These are phyloP conservation scores for Fusarium staphyleae DNA, from an alignment of 2,329 filamentous ascomycete genomes.

Conservation along the genomic window DNA sequence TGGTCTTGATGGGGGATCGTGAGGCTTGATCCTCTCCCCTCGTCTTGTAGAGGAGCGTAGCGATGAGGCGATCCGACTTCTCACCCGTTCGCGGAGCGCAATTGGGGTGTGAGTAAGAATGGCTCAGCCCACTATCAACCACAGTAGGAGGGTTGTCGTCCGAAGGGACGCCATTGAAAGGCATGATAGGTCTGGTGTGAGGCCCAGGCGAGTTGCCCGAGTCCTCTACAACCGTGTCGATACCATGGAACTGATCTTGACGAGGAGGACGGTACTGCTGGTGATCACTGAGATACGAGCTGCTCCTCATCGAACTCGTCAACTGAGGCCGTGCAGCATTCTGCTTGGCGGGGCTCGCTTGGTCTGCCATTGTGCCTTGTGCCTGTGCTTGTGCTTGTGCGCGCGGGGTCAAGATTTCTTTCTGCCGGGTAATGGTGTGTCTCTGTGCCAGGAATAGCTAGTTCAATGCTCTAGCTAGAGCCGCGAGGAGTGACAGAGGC, in stretches of 20 bases:
- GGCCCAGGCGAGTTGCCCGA: conserved; percentile 48
- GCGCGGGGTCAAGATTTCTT: conserved; percentile 30
- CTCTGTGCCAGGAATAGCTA: not conserved
- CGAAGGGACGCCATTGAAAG: conserved; percentile 68
- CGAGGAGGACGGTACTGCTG: conserved; percentile 67
- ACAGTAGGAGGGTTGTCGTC: conserved; percentile 65
- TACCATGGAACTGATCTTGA: conserved; percentile 63
- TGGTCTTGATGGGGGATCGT: conserved; percentile 41
- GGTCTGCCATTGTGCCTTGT: conserved; percentile 46
- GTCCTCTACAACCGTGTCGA: conserved; percentile 70
- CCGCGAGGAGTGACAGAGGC: conserved; percentile 5
- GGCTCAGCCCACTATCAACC: conserved; percentile 67
- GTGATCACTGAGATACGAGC: conserved; percentile 68
- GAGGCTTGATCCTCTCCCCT: conserved; percentile 44
- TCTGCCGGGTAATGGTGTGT: conserved; percentile 10
- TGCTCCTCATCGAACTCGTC: conserved; percentile 61
- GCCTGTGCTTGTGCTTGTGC: conserved; percentile 8
- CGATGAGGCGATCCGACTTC: conserved; percentile 61
- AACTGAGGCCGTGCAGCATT: conserved; percentile 56
- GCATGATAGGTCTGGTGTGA: conserved; percentile 53
- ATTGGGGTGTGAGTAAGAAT: conserved; percentile 69
- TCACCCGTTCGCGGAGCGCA: conserved; percentile 62
- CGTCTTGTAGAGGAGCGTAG: conserved; percentile 69
- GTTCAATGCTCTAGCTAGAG: not conserved
- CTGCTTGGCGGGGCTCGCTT: conserved; percentile 43